A percentile compares a stretch with the other conserved stretches of the same genome.
These are phyloP conservation scores for Puccinia coronata DNA, from an alignment of 1,284 basidiomycete genomes.

Conservation along the genomic window DNA sequence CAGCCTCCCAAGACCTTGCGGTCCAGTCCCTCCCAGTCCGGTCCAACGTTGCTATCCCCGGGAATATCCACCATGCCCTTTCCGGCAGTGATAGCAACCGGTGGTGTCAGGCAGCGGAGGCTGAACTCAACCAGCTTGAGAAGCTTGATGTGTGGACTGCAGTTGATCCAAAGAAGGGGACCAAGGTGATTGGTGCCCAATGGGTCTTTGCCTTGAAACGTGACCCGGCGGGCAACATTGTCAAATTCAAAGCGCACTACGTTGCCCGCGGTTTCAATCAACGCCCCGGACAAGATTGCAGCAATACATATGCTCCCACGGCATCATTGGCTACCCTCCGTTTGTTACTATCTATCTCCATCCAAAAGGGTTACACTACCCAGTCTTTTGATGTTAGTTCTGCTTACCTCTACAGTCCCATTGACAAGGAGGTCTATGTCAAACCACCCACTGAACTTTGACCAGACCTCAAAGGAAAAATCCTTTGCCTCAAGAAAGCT, in stretches of 20 bases:
- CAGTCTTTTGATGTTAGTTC: constrained; percentile 20
- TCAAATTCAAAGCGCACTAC: constrained; percentile 12
- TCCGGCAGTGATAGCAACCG: background rate
- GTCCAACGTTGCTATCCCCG: background rate
- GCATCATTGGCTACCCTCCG: background rate
- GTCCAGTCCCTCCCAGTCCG: background rate
- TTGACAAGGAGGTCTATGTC: constrained; percentile 30
- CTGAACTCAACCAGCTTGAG: background rate
- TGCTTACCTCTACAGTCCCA: constrained; percentile 29
- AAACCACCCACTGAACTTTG: background rate
- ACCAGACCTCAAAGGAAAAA: background rate
- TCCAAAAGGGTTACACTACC: background rate
- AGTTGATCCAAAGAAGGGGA: background rate
- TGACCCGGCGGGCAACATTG: background rate
- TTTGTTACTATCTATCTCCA: background rate
- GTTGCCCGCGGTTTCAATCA: constrained; percentile 21
- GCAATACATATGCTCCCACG: background rate
- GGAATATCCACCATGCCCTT: background rate
- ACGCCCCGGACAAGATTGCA: background rate
- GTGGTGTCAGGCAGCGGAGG: background rate
- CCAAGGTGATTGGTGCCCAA: background rate
- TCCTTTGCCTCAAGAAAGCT: background rate
- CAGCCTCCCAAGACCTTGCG: background rate
- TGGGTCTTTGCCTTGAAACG: constrained; percentile 31
- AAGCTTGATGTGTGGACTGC: background rate